Conservation (phyloP, 176 grass and related monocot species). For the Tuctoria greenei region DNA sequence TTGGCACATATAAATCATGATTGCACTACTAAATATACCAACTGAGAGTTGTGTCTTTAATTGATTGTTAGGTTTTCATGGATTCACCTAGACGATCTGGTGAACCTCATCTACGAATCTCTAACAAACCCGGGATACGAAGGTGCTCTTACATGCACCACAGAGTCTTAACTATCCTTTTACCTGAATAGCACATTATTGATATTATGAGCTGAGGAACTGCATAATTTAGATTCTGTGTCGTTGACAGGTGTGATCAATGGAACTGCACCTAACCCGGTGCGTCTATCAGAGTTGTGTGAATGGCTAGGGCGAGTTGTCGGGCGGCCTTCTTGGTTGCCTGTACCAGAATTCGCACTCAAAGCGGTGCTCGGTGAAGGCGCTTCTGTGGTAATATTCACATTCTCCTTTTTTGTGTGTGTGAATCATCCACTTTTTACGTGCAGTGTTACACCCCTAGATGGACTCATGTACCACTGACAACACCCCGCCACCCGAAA, state of each 20-base stretch:
- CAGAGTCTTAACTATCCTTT: background rate
- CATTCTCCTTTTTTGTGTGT: background rate
- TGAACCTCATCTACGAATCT: conserved; percentile 85
- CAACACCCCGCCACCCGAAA: too few relatives aligned
- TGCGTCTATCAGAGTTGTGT: conserved; percentile 80
- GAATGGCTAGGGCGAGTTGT: conserved; percentile 58
- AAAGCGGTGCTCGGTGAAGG: conserved; percentile 93
- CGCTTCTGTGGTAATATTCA: conserved; percentile 59
- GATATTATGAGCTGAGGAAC: background rate
- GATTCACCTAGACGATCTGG: conserved; percentile 95
- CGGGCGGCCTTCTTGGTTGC: conserved; percentile 82
- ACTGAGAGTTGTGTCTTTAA: background rate
- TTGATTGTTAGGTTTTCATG: conserved; percentile 73
- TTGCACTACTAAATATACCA: background rate
- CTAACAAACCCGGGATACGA: conserved; percentile 69
- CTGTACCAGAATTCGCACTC: conserved; percentile 78
- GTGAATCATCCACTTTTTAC: background rate
- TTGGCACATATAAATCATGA: too few relatives aligned
- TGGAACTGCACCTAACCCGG: conserved; percentile 82
- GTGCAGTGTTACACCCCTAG: background rate
- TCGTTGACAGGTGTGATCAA: conserved; percentile 74
- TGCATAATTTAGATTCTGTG: background rate
- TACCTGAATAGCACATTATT: background rate
- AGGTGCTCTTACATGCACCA: conserved; percentile 39
- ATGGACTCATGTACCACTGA: too few relatives aligned